Percentiles rank a stretch among this genome's conserved stretches.
Evolutionary conservation across 371 early-diverging fungal species (phyloP).

Genomic region (Umbelopsis sp.): DNA sequence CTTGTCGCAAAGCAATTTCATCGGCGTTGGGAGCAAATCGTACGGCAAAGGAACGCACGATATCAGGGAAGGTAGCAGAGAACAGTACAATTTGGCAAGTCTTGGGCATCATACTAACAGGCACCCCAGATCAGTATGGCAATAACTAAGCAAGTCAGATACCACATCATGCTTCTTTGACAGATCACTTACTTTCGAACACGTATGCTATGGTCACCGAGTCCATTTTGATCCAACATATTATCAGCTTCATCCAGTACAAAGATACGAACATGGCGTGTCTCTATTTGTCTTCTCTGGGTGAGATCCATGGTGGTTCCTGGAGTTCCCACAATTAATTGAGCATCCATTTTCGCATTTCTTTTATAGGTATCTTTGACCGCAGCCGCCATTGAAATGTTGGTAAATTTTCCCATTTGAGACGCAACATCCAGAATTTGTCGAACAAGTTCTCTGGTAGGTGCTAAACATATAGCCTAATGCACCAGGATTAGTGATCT

Average conservation of each 20-base stretch:
- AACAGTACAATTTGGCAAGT: slow-evolving; percentile 90
- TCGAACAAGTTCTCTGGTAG: slow-evolving; percentile 95
- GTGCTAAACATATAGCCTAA: slow-evolving; percentile 90
- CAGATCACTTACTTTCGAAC: slow-evolving; percentile 64
- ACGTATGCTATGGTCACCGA: slow-evolving; percentile 85
- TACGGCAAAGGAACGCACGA: slow-evolving; percentile 82
- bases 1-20: slow-evolving; percentile 81
- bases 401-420: slow-evolving; percentile 88
- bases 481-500: too few relatives aligned
- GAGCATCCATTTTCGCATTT: slow-evolving; percentile 66
- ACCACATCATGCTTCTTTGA: background rate
- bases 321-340: slow-evolving; percentile 96
- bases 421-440: slow-evolving; percentile 94
- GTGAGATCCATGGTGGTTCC: slow-evolving; percentile 86
- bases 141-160: background rate
- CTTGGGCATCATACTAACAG: slow-evolving; percentile 60
- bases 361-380: slow-evolving; percentile 69
- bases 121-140: background rate
- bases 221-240: slow-evolving; percentile 88
- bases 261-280: slow-evolving; percentile 68
- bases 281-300: slow-evolving; percentile 62
- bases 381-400: slow-evolving; percentile 73
- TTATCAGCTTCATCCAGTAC: slow-evolving; percentile 96
- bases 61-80: slow-evolving; percentile 95
- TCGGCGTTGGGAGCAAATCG: slow-evolving; percentile 85